These are phyloP conservation scores for Pelargonium nanum DNA, from an alignment of 345 rosid genomes.

Conservation along the genomic window DNA sequence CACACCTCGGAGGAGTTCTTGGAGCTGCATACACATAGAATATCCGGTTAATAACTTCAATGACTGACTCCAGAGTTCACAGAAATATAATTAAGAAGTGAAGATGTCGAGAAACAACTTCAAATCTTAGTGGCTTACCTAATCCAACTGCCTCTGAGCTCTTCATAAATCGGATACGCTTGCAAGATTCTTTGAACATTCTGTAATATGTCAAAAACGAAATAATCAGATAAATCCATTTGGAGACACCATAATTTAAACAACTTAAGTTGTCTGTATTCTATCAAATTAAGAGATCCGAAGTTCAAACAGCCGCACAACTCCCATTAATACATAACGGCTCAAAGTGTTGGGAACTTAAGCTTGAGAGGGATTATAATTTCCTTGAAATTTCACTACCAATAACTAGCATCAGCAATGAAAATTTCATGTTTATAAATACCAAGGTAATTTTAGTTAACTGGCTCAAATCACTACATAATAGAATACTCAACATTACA, in stretches of 20 bases:
- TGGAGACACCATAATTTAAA: background rate
- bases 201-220: conserved; percentile 2
- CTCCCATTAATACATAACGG: background rate
- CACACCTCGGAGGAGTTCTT: background rate
- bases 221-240: background rate
- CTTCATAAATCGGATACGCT: conserved; percentile 17
- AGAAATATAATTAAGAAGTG: background rate
- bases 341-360: background rate
- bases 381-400: background rate
- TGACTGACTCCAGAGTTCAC: background rate
- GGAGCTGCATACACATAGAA: conserved; percentile 1
- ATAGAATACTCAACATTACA: too few relatives aligned
- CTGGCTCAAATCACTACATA: background rate
- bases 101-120: background rate
- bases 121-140: background rate
- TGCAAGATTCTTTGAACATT: conserved; percentile 18
- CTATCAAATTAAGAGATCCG: background rate
- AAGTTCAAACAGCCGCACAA: background rate
- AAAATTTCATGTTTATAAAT: too few relatives aligned
- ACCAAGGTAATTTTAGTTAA: background rate
- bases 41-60: too few relatives aligned
- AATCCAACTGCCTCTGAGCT: conserved; percentile 8
- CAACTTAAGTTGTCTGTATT: background rate
- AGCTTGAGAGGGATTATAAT: background rate
- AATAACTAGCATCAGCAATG: too few relatives aligned